phyloP scores from a whole-genome alignment of 495 filamentous ascomycete genomes.

The Hyaloscypha bicolor region DNA sequence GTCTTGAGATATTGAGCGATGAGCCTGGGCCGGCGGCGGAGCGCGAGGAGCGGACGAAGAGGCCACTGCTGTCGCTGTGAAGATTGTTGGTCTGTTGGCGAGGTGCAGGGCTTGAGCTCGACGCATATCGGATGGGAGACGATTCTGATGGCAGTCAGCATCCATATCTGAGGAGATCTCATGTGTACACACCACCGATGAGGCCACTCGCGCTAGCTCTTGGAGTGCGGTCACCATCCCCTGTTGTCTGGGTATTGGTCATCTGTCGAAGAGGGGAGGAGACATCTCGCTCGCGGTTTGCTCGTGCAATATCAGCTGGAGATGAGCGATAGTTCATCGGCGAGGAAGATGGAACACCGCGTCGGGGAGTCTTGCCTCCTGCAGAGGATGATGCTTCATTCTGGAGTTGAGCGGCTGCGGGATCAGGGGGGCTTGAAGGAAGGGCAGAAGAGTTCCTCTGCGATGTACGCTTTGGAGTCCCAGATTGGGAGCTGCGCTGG shows the following conservation, averaged over 20 bases:
- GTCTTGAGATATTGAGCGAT: conserved; percentile 55
- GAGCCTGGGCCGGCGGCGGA: conserved; percentile 49
- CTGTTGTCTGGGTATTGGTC: conserved; percentile 54
- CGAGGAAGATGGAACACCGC: conserved; percentile 62
- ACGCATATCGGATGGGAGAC: conserved; percentile 84
- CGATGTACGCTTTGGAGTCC: conserved; percentile 55
- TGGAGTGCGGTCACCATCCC: conserved; percentile 69
- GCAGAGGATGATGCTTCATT: conserved; percentile 48
- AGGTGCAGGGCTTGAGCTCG: conserved; percentile 80
- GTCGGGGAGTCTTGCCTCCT: conserved; percentile 42
- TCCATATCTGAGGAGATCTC: not conserved
- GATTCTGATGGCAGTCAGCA: conserved; percentile 61
- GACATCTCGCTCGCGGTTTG: conserved; percentile 44
- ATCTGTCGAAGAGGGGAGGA: conserved; percentile 55
- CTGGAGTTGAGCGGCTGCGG: conserved; percentile 48
- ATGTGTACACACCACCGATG: conserved; percentile 60
- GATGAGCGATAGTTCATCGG: conserved; percentile 85
- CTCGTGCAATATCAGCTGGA: conserved; percentile 45
- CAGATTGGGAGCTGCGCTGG: conserved; percentile 57
- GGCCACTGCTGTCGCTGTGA: conserved; percentile 77
- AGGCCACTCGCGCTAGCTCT: conserved; percentile 58
- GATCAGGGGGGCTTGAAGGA: conserved; percentile 53
- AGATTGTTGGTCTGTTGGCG: conserved; percentile 59
- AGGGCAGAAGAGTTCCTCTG: conserved; percentile 41
- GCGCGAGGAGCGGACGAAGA: conserved; percentile 76